Evolutionary conservation across 768 basidiomycete genomes (phyloP).

Genomic region (Pisolithus orientalis): DNA sequence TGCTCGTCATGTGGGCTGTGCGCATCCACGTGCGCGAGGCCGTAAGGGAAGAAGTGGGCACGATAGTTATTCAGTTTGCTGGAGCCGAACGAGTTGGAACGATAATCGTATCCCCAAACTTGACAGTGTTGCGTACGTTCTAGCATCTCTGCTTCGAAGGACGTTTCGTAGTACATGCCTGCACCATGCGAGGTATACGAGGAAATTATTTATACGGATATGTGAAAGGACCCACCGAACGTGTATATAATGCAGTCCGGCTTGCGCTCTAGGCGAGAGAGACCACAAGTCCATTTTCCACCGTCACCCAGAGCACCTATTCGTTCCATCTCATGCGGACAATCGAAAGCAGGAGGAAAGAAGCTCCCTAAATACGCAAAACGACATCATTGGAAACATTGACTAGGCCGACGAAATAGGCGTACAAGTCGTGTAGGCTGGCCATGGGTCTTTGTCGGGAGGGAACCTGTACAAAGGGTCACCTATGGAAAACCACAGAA

Average conservation of each 20-base stretch:
- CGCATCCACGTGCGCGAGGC: conserved; percentile 33
- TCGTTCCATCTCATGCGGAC: conserved; percentile 39
- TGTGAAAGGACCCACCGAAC: conserved; percentile 35
- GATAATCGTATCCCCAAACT: conserved; percentile 58
- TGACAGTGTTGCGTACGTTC: conserved; percentile 41
- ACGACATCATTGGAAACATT: conserved; percentile 1
- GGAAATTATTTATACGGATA: neutral
- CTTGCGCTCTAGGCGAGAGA: conserved; percentile 49
- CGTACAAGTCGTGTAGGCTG: conserved; percentile 53
- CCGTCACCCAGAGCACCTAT: conserved; percentile 54
- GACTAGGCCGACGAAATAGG: conserved; percentile 2
- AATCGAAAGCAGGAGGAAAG: conserved; percentile 37
- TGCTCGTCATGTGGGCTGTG: conserved; percentile 26
- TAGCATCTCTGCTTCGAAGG: conserved; percentile 57
- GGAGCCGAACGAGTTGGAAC: conserved; percentile 27
- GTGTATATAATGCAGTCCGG: conserved; percentile 56
- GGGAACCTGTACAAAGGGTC: conserved; percentile 39
- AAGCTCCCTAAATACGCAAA: conserved; percentile 34
- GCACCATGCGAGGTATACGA: neutral
- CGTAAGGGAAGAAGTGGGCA: conserved; percentile 38
- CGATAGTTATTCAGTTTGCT: conserved; percentile 30
- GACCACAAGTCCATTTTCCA: conserved; percentile 66
- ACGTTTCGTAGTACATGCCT: conserved; percentile 55
- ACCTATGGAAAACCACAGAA: conserved; percentile 1
- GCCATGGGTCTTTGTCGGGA: conserved; percentile 45